Conservation (phyloP, 164 flowering plant species). For the Sedum album region DNA sequence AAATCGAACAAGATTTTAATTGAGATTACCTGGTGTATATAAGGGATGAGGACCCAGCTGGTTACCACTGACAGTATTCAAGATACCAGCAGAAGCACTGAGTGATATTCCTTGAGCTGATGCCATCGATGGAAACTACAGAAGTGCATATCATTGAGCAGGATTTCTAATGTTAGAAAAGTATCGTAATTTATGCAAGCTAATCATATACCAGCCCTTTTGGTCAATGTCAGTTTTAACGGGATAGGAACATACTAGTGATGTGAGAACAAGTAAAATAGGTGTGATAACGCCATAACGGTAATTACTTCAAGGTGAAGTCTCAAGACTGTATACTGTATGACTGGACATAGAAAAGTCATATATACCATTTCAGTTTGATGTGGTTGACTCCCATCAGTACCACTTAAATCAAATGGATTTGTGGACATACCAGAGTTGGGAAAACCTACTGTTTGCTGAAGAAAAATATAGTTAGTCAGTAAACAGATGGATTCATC, state of each 20-base stretch:
- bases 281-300: neutral
- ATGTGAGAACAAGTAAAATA: neutral
- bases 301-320: neutral
- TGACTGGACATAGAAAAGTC: neutral
- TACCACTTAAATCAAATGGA: conserved; percentile 34
- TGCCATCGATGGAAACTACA: conserved; percentile 31
- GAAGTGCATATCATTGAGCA: conserved; percentile 23
- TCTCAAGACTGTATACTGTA: neutral
- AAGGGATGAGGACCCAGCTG: conserved; percentile 14
- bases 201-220: neutral
- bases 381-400: conserved; percentile 10
- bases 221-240: neutral
- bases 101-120: conserved; percentile 23
- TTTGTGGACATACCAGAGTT: conserved; percentile 25
- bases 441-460: conserved; percentile 21
- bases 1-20: neutral
- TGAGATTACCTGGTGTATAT: conserved; percentile 13
- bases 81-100: conserved; percentile 8
- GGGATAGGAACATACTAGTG: neutral
- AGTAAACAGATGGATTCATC: neutral
- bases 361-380: conserved; percentile 11
- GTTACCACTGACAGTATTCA: conserved; percentile 10
- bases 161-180: neutral
- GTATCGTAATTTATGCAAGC: neutral
- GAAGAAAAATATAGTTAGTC: conserved; percentile 12